Evolutionary conservation across 805 yeast genomes (phyloP).

Genomic region (Candida incommunis): DNA sequence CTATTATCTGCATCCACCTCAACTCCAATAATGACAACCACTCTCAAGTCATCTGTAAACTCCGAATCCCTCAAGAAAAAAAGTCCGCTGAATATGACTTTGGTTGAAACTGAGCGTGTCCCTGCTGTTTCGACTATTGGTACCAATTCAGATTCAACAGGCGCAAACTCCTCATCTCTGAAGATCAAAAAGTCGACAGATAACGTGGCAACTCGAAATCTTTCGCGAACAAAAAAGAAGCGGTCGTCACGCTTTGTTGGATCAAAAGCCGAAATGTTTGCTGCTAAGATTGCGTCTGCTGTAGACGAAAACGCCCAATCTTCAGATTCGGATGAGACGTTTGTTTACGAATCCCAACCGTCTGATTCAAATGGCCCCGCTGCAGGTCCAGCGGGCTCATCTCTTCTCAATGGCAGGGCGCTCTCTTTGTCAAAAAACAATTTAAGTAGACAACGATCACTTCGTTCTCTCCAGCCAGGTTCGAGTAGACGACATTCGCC

Average conservation of each 20-base stretch:
- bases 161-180: neutral
- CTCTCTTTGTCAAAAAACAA: constrained; percentile 3
- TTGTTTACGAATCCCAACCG: constrained; percentile 66
- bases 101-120: neutral
- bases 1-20: neutral
- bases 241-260: constrained; percentile 24
- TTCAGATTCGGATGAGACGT: constrained; percentile 86
- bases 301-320: constrained; percentile 71
- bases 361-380: constrained; percentile 4
- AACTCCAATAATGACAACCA: neutral
- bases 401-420: constrained; percentile 3
- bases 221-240: constrained; percentile 18
- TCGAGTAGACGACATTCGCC: neutral
- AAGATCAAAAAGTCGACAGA: neutral
- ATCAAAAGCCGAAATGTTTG: constrained; percentile 83
- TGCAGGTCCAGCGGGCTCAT: neutral
- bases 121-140: neutral
- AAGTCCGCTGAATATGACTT: neutral
- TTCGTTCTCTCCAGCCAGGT: neutral
- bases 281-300: constrained; percentile 88
- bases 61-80: neutral
- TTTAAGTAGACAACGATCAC: constrained; percentile 1
- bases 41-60: neutral
- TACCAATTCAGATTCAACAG: neutral
- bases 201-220: neutral